Evolutionary conservation across 257 asterid genomes (phyloP).

Genomic region (Buddleja alternifolia): DNA sequence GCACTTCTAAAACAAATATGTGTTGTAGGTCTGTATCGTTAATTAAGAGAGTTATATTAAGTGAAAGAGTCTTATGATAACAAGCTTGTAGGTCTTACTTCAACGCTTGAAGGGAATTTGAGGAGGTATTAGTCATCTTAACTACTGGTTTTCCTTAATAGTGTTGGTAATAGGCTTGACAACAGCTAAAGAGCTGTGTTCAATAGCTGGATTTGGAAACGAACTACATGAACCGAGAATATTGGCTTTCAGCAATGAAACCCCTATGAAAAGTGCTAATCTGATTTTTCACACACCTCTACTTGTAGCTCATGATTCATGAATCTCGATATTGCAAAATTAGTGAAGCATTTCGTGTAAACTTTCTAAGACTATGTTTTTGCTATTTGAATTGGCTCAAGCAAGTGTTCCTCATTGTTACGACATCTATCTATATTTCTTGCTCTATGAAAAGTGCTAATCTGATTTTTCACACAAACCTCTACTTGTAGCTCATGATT

Average conservation of each 20-base stretch:
- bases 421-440: not conserved
- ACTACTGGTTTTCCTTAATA: too few species aligned
- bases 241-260: too few species aligned
- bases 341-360: not conserved
- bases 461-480: not conserved
- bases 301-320: not conserved
- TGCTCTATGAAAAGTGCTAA: not conserved
- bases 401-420: not conserved
- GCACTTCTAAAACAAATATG: not conserved
- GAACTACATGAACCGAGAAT: too few species aligned
- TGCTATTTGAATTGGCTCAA: not conserved
- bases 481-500: not conserved
- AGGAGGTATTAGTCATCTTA: too few species aligned
- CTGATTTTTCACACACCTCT: not conserved
- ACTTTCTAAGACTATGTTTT: not conserved
- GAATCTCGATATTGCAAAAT: not conserved
- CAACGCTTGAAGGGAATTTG: too few species aligned
- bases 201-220: too few species aligned
- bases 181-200: too few species aligned
- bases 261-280: not conserved
- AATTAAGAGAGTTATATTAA: not conserved
- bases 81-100: too few species aligned
- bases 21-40: not conserved
- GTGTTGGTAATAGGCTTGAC: too few species aligned
- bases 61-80: not conserved